A percentile compares a stretch with the other conserved stretches of the same genome.
phyloP scores from a whole-genome alignment of 176 grass and related monocot species.

The Phoenix roebelenii region DNA sequence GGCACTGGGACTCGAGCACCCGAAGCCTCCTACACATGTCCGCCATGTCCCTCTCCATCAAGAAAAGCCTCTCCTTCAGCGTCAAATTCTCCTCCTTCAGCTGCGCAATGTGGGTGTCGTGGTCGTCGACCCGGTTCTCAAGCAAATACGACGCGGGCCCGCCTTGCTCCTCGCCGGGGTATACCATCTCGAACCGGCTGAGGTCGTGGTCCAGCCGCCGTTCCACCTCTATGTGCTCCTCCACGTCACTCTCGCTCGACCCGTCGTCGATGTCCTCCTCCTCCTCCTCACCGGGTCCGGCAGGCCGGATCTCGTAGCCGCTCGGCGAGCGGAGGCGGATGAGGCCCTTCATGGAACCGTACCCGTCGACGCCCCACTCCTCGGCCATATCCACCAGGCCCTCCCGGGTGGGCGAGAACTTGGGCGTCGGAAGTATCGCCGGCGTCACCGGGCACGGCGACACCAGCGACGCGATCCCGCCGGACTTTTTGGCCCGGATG shows the following conservation, averaged over 20 bases:
- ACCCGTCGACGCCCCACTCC: constrained; percentile 93
- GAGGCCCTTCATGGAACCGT: constrained; percentile 89
- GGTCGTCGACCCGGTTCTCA: constrained; percentile 33
- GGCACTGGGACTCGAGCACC: constrained; percentile 24
- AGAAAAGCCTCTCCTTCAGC: constrained; percentile 77
- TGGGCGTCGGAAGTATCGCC: constrained; percentile 67
- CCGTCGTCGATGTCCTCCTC: constrained; percentile 26
- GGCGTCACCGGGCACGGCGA: constrained; percentile 78
- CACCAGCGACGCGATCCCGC: constrained; percentile 75
- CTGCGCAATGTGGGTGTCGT: constrained; percentile 43
- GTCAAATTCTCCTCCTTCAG: constrained; percentile 91
- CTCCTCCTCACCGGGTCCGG: constrained; percentile 32
- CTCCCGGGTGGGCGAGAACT: constrained; percentile 70
- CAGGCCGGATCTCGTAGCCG: constrained; percentile 11
- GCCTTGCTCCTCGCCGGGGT: constrained; percentile 28
- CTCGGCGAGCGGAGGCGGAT: constrained; percentile 62
- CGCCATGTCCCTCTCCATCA: constrained; percentile 74
- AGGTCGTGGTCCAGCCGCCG: constrained; percentile 82
- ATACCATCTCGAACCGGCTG: constrained; percentile 93
- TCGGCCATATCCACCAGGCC: constrained; percentile 79
- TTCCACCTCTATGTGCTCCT: constrained; percentile 87
- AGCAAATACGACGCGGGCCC: background rate
- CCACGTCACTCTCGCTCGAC: constrained; percentile 74
- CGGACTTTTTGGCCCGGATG: constrained; percentile 79
- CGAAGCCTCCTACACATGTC: constrained; percentile 54